Percentiles rank a stretch among this genome's conserved stretches.
Conservation (phyloP, 1,139 yeast species). For the Yamadazyma triangularis region DNA sequence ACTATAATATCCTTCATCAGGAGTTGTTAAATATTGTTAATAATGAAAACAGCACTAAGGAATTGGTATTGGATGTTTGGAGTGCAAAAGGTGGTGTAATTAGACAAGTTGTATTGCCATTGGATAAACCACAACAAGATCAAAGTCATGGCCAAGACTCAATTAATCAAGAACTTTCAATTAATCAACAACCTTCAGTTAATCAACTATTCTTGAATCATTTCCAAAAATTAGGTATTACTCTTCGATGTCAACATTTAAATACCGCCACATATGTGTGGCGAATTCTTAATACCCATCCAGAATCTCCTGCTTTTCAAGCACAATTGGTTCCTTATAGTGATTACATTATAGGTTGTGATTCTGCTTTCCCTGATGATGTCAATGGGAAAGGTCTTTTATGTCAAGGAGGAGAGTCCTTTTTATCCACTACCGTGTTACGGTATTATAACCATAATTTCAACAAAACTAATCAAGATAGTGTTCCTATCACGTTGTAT, state of each 20-base stretch:
- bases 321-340: slow-evolving; percentile 83
- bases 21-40: slow-evolving; percentile 25
- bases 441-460: slow-evolving; percentile 53
- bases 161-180: slow-evolving; percentile 6
- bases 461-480: slow-evolving; percentile 27
- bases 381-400: slow-evolving; percentile 53
- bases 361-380: slow-evolving; percentile 43
- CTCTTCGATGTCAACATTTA: slow-evolving; percentile 74
- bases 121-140: slow-evolving; percentile 16
- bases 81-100: slow-evolving; percentile 80
- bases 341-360: slow-evolving; percentile 89
- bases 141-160: no score
- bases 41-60: slow-evolving; percentile 21
- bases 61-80: slow-evolving; percentile 70
- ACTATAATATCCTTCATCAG: slow-evolving; percentile 29
- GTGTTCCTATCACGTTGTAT: slow-evolving; percentile 50
- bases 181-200: slow-evolving; percentile 1
- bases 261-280: slow-evolving; percentile 79
- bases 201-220: slow-evolving; percentile 6
- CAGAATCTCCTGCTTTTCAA: slow-evolving; percentile 76
- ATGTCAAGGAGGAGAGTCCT: slow-evolving; percentile 81
- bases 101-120: slow-evolving; percentile 48
- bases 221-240: slow-evolving; percentile 51
- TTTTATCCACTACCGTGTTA: slow-evolving; percentile 62
- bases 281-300: slow-evolving; percentile 75